Evolutionary conservation across 2,329 filamentous ascomycete genomes (phyloP), one percentile per base, ranked within the genome.

Genomic region (Aaosphaeria arxii): DNA sequence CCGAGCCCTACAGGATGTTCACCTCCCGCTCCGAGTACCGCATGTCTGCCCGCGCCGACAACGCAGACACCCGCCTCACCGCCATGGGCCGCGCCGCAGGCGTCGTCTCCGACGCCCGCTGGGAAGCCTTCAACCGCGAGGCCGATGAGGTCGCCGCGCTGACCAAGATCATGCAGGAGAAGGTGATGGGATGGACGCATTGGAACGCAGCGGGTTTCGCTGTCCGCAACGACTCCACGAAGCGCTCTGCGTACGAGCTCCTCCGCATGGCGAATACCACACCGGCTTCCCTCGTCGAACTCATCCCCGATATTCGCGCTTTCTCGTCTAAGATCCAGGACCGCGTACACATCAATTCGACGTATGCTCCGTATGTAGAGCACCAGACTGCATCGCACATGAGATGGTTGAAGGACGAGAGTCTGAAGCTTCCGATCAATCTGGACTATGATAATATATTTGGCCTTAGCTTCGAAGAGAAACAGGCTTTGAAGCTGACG

Each of bases 1-100:
- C 88, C 2, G 94, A 99, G 66, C 94, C 94, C 1, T 99, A 99
- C 72, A 85, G 94, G 57, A 97, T 99, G 91, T 99, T 99, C 75
- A 99, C 94, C 2, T 88, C 89, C 5, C 85, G 94, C 54, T 95
- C 88, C 73, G 94, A 99, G 74, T 99, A 95, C 71, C 88, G 94
- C 53, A 91, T 99, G 81, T 89, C 87, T 40, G 84, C 90, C 2
- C 87, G 94, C 53, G 87, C 94, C 41, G 94, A 99, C 74, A 99
- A 99, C 65, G 94, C 94, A 33, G 94, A 99, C 71, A 71, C 87
- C 5, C 85, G 94, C 2, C 82, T 99, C 30, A 97, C 94, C 0
- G 77, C 81, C 30, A 86, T 86, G 66, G 94, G 90, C 7, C 84
- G 86, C 48, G 74, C 78, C 11, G 88, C 86, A 59, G 91, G 92